Evolutionary conservation across 257 asterid species (phyloP).

Genomic region (Voacanga thouarsii): DNA sequence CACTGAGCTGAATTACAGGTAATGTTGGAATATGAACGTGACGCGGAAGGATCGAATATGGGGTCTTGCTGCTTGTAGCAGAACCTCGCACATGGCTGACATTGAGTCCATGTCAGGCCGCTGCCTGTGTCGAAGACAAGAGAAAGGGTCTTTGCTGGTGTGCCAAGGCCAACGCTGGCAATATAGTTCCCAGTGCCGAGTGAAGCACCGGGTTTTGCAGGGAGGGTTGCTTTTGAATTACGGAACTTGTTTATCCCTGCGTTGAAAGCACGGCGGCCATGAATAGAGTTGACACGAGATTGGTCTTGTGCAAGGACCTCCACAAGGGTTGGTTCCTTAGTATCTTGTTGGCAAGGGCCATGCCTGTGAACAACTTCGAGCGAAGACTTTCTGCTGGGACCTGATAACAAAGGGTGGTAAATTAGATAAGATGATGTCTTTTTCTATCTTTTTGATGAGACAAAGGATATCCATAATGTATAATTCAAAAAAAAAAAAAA

Average conservation of each 20-base stretch:
- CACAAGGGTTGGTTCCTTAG: slow-evolving; percentile 19
- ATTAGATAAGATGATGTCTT: no score
- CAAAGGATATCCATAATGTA: no score
- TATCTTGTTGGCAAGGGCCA: slow-evolving; percentile 45
- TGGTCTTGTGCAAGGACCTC: slow-evolving; percentile 56
- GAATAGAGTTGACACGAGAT: slow-evolving; percentile 51
- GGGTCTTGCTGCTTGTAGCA: slow-evolving; percentile 65
- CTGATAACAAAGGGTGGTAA: slow-evolving; percentile 22
- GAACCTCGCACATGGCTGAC: slow-evolving; percentile 48
- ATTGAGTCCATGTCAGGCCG: slow-evolving; percentile 85
- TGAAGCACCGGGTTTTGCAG: slow-evolving; percentile 42
- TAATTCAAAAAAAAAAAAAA: no score
- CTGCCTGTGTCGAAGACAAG: slow-evolving; percentile 82
- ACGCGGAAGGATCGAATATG: slow-evolving; percentile 48
- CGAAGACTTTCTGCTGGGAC: slow-evolving; percentile 42
- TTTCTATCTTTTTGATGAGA: no score
- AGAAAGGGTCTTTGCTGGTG: slow-evolving; percentile 39
- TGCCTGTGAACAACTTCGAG: slow-evolving; percentile 48
- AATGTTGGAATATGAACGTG: slow-evolving; percentile 50
- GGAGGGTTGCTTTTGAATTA: slow-evolving; percentile 31
- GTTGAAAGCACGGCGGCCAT: slow-evolving; percentile 20
- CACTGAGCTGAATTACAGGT: slow-evolving; percentile 46
- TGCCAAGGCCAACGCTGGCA: slow-evolving; percentile 60
- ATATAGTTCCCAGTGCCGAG: slow-evolving; percentile 62
- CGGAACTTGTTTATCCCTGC: neutral